A percentile compares a stretch with the other conserved stretches of the same genome.
Evolutionary conservation across 2,329 filamentous ascomycete species (phyloP).

Genomic region (Penicillium occitanis): DNA sequence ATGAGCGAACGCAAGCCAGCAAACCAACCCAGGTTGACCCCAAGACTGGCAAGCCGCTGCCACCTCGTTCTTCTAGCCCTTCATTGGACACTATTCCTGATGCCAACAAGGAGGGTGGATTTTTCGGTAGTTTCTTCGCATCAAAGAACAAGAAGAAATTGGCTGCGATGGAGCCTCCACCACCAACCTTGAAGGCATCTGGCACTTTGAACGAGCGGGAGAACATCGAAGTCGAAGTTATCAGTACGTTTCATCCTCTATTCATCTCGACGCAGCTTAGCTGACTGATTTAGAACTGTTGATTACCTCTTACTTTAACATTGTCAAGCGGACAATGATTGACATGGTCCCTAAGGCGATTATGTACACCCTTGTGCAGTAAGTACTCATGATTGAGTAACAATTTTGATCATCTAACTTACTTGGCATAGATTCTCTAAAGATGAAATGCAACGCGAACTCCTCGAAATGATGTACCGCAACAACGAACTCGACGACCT

Average conservation of each 20-base stretch:
- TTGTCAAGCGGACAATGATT: slow-evolving; percentile 97
- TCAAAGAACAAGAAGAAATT: slow-evolving; percentile 99
- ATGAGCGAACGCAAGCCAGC: slow-evolving; percentile 77
- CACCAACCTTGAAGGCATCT: slow-evolving; percentile 88
- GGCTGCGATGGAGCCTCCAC: slow-evolving; percentile 97
- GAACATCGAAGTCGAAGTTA: slow-evolving; percentile 94
- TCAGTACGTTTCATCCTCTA: slow-evolving; percentile 65
- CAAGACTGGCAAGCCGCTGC: slow-evolving; percentile 95
- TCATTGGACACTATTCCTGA: slow-evolving; percentile 60
- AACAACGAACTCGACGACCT: slow-evolving; percentile 86
- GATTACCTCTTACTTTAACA: slow-evolving; percentile 97
- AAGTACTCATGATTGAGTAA: slow-evolving; percentile 48
- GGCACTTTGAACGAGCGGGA: slow-evolving; percentile 93
- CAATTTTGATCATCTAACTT: slow-evolving; percentile 8
- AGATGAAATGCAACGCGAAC: slow-evolving; percentile 96
- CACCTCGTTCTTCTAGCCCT: slow-evolving; percentile 73
- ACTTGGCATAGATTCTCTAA: slow-evolving; percentile 67
- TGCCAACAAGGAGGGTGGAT: slow-evolving; percentile 55
- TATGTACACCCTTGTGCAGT: slow-evolving; percentile 96
- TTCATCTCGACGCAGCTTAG: not conserved
- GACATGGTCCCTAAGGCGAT: slow-evolving; percentile 99
- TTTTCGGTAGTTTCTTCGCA: slow-evolving; percentile 98
- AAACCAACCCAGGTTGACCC: slow-evolving; percentile 96
- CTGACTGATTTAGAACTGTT: slow-evolving; percentile 67
- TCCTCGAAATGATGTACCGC: slow-evolving; percentile 97